These are phyloP conservation scores for Sarocladium strictum DNA, from an alignment of 2,329 filamentous ascomycete genomes.

Conservation along the genomic window DNA sequence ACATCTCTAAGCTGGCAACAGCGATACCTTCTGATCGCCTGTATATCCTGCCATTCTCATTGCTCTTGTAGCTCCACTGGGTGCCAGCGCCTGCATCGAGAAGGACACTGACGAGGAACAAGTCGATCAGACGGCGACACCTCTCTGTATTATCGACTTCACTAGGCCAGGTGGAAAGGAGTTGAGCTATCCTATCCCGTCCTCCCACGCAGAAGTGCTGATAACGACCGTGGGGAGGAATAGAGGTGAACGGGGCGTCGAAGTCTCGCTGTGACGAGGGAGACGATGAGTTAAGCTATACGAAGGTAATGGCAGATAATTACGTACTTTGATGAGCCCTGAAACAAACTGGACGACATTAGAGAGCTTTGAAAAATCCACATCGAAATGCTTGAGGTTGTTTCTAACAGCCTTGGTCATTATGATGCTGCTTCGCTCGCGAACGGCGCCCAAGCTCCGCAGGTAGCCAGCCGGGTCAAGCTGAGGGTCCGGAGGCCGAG, in stretches of 20 bases:
- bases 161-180: constrained; percentile 63
- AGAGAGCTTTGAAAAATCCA: constrained; percentile 77
- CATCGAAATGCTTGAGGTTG: constrained; percentile 77
- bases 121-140: constrained; percentile 68
- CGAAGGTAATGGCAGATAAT: neutral
- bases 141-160: constrained; percentile 66
- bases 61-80: constrained; percentile 87
- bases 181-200: constrained; percentile 64
- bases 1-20: constrained; percentile 77
- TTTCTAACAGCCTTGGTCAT: constrained; percentile 72
- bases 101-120: constrained; percentile 74
- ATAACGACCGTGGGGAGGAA: constrained; percentile 82
- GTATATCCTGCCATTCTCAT: constrained; percentile 78
- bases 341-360: constrained; percentile 83
- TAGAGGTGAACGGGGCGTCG: constrained; percentile 50
- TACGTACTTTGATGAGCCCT: constrained; percentile 83
- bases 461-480: constrained; percentile 88
- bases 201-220: constrained; percentile 82
- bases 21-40: constrained; percentile 84
- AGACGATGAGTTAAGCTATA: constrained; percentile 10
- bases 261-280: constrained; percentile 43
- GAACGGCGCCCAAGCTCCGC: constrained; percentile 79
- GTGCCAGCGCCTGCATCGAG: constrained; percentile 86
- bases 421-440: constrained; percentile 70
- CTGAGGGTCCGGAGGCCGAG: constrained; percentile 78